Evolutionary conservation across 2,329 filamentous ascomycete genomes (phyloP), one percentile per base, ranked within the genome.

Genomic region (Parascedosporium putredinis): DNA sequence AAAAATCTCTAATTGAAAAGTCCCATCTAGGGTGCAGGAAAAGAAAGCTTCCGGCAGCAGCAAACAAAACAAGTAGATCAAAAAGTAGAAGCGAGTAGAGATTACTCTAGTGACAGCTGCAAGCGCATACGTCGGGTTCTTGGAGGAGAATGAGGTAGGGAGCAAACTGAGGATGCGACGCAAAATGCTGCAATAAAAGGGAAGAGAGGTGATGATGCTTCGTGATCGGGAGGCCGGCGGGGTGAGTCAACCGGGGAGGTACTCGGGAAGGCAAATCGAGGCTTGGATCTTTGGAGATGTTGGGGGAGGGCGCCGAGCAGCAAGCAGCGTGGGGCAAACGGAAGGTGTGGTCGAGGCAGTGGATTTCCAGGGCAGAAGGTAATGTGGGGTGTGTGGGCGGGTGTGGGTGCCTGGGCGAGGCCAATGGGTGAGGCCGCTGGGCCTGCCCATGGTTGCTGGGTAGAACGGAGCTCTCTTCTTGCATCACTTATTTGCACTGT

Each of bases 1-100:
- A 12, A 24, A 9, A 10, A 14, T 10, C 38, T 22, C 20, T 42
- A 42, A 23, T 42, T 16, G 16, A 22, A 42, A 20, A 42, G 12
- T 24, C 38, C 38, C 18, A 20, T 42, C 38, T 36, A 27, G 36
- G 46, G 31, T 25, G 18, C 45, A 34, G 18, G 34, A 20, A 5
- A 38, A 33, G 9, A 20, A 25, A 48, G 43, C n/a, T 31, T 31
- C 23, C 48, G 22, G 4, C 9, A 23, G 29, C 18, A 25, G 44
- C 40, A 33, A 45, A 5, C 45, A 23, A 44, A 50, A n/a, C 20
- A 40, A 47, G n/a, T n/a, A 27, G 9, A 27, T 29, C 40, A 46
- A 47, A 50, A 47, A 47, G n/a, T n/a, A n/a, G n/a, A n/a, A n/a
- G n/a, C n/a, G n/a, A n/a, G n/a, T n/a, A n/a, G n/a, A n/a, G n/a